These are phyloP conservation scores for Talaromyces funiculosus DNA, from an alignment of 2,329 filamentous ascomycete species.

Conservation along the genomic window DNA sequence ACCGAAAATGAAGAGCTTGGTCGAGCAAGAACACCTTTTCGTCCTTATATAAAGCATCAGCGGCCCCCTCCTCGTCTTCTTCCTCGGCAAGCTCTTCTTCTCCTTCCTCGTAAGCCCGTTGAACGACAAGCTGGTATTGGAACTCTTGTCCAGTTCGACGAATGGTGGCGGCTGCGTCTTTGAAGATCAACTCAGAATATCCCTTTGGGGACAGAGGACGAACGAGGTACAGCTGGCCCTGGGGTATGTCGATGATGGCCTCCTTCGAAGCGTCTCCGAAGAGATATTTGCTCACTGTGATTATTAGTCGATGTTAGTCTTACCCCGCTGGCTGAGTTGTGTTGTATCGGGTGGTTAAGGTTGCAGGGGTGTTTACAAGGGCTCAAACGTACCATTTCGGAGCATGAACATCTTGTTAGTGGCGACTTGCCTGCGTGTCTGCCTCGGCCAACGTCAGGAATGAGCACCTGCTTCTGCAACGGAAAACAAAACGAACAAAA, in stretches of 20 bases:
- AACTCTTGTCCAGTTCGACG: slow-evolving; percentile 90
- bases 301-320: slow-evolving; percentile 9
- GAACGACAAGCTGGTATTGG: slow-evolving; percentile 94
- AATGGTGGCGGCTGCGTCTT: slow-evolving; percentile 88
- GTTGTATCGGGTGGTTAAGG: slow-evolving; percentile 16
- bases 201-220: slow-evolving; percentile 92
- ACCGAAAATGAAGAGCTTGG: slow-evolving; percentile 79
- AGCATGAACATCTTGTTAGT: slow-evolving; percentile 50
- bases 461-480: neutral
- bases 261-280: slow-evolving; percentile 87
- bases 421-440: slow-evolving; percentile 20
- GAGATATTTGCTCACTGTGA: slow-evolving; percentile 78
- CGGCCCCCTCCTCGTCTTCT: slow-evolving; percentile 72
- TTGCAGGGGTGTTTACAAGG: slow-evolving; percentile 21
- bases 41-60: slow-evolving; percentile 83
- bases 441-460: neutral
- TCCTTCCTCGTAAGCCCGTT: slow-evolving; percentile 94
- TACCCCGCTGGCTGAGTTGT: neutral
- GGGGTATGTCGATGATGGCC: slow-evolving; percentile 85
- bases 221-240: slow-evolving; percentile 96
- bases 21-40: slow-evolving; percentile 97
- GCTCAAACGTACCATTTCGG: slow-evolving; percentile 47
- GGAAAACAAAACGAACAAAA: neutral
- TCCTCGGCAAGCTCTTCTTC: slow-evolving; percentile 92
- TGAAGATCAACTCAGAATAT: slow-evolving; percentile 98